A percentile compares a stretch with the other conserved stretches of the same genome.
Conservation (phyloP, 192 early-diverging fungal genomes). For the Mortierella claussenii region DNA sequence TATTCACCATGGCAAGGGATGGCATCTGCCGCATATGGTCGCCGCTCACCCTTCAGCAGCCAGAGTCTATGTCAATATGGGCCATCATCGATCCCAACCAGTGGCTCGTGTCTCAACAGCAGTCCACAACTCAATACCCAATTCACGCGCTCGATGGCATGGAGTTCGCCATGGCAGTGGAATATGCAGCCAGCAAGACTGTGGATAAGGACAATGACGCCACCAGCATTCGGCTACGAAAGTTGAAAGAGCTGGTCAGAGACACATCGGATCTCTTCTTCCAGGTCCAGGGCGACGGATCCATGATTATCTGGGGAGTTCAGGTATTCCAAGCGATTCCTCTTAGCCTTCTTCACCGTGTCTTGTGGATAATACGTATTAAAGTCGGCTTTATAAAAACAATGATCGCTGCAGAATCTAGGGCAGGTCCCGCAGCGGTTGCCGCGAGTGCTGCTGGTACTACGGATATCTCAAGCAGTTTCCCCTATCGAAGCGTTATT, state of each 20-base stretch:
- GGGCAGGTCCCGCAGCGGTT: slow-evolving; percentile 68
- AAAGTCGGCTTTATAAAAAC: slow-evolving; percentile 1
- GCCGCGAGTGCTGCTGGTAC: slow-evolving; percentile 73
- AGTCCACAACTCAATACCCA: slow-evolving; percentile 54
- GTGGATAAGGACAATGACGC: slow-evolving; percentile 48
- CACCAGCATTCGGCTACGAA: slow-evolving; percentile 54
- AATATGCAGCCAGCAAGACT: slow-evolving; percentile 41
- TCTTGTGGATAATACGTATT: neutral
- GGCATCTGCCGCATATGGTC: slow-evolving; percentile 80
- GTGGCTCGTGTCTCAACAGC: slow-evolving; percentile 56
- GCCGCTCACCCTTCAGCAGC: slow-evolving; percentile 57
- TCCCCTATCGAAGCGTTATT: slow-evolving; percentile 62
- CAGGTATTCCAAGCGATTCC: slow-evolving; percentile 59
- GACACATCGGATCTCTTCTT: slow-evolving; percentile 85
- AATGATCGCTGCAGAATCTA: no score
- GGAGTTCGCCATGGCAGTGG: slow-evolving; percentile 60
- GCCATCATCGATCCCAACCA: slow-evolving; percentile 77
- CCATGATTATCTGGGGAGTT: slow-evolving; percentile 82
- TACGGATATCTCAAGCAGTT: slow-evolving; percentile 68
- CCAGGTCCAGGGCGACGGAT: slow-evolving; percentile 74
- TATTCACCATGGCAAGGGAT: slow-evolving; percentile 77
- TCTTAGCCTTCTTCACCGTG: no score
- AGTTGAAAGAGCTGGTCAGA: slow-evolving; percentile 66
- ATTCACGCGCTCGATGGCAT: slow-evolving; percentile 70
- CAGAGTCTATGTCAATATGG: slow-evolving; percentile 70